Evolutionary conservation across 495 filamentous ascomycete genomes (phyloP), one percentile per base, ranked within the genome.

Genomic region (Durotheca rogersii): DNA sequence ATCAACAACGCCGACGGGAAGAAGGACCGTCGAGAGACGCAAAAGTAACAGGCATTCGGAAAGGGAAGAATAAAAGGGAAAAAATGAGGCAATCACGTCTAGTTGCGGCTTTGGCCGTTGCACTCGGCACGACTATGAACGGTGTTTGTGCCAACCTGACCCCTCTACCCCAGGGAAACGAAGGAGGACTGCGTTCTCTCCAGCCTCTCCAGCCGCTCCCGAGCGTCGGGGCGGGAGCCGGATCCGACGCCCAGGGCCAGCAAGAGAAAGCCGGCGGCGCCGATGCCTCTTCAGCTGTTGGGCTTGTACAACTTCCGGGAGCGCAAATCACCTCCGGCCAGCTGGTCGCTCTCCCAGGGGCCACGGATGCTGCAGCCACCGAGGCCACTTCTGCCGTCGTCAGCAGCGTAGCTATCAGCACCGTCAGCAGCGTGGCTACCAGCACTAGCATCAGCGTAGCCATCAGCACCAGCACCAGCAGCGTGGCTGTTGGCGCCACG

Each of bases 21-120:
- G 39, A 29, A 31, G n/a, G n/a, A n/a, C n/a, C n/a, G n/a, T 31
- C 33, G 27, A 29, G 20, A n/a, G n/a, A n/a, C 12, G 9, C 4
- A 4, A 7, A 39, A 48, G n/a, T 16, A 10, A 18, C 17, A 7
- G n/a, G 30, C 4, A 47, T 34, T 41, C 4, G 35, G 23, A 27
- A 35, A 47, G 9, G 11, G 36, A 27, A 17, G 16, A 27, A 43
- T 11, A 10, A 12, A 47, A 47, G 21, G 52, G 12, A 10, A 12
- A 47, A 47, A 29, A 58, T 58, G 54, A 58, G 33, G 38, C 48
- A 52, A 30, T 52, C 42, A 21, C 32, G 36, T 31, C 25, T 58
- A 14, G 32, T 52, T 12, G 34, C 54, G 20, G 38, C 38, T 20
- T 10, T 58, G 3, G 54, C 42, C 9, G 25, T 58, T 21, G 37